phyloP scores from a whole-genome alignment of 352 stramenopile species.

The Pythium aristosporum region DNA sequence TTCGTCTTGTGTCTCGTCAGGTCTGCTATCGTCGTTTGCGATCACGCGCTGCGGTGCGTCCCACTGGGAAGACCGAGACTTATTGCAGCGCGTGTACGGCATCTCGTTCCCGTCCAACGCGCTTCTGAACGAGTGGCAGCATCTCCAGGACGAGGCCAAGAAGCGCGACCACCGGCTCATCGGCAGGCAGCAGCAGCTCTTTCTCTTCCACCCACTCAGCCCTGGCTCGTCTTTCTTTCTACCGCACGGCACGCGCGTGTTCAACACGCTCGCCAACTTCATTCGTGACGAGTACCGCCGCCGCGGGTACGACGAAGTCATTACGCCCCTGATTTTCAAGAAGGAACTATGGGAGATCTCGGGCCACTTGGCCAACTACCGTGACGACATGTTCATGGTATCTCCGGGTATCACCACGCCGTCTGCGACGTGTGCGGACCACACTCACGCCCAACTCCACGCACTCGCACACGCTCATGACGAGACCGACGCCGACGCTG shows the following conservation, averaged over 20 bases:
- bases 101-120: slow-evolving; percentile 93
- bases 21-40: slow-evolving; percentile 92
- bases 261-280: slow-evolving; percentile 94
- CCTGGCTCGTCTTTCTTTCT: slow-evolving; percentile 98
- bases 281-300: slow-evolving; percentile 84
- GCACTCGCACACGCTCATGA: slow-evolving; percentile 21
- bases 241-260: slow-evolving; percentile 96
- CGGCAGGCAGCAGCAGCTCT: slow-evolving; percentile 95
- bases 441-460: slow-evolving; percentile 29
- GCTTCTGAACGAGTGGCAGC: slow-evolving; percentile 86
- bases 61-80: slow-evolving; percentile 89
- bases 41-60: slow-evolving; percentile 94
- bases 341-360: slow-evolving; percentile 97
- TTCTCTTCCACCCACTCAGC: slow-evolving; percentile 94
- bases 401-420: slow-evolving; percentile 54
- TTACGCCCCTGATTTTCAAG: slow-evolving; percentile 97
- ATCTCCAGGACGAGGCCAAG: slow-evolving; percentile 94
- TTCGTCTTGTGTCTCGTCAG: slow-evolving; percentile 24
- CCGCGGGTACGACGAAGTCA: slow-evolving; percentile 95
- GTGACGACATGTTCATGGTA: slow-evolving; percentile 95
- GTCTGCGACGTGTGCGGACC: slow-evolving; percentile 14
- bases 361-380: slow-evolving; percentile 97
- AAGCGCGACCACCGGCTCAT: slow-evolving; percentile 96
- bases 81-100: slow-evolving; percentile 96
- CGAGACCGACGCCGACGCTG: slow-evolving; percentile 50